Evolutionary conservation across 2,329 filamentous ascomycete species (phyloP).

Genomic region (Elsinoe batatas): DNA sequence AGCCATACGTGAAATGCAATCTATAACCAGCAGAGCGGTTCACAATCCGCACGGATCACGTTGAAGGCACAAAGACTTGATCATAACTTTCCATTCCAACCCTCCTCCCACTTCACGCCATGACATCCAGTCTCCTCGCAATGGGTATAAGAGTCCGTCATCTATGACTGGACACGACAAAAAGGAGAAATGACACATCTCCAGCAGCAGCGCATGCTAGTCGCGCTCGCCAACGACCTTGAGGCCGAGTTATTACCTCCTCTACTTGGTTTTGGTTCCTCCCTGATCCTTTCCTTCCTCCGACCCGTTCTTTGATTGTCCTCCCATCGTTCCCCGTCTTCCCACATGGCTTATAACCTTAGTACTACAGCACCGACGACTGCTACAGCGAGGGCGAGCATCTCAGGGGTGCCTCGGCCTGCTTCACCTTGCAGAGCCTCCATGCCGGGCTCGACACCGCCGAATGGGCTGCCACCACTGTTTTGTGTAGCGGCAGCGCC

Average conservation of each 20-base stretch:
- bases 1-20: no score
- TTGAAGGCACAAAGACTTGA: neutral
- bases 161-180: neutral
- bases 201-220: neutral
- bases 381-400: neutral
- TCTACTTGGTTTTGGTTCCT: neutral
- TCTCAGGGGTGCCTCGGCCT: neutral
- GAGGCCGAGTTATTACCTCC: constrained; percentile 2
- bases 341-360: neutral
- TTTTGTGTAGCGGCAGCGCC: constrained; percentile 17
- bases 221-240: neutral
- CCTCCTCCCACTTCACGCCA: neutral
- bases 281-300: neutral
- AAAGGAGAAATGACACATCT: neutral
- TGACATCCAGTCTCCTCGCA: neutral
- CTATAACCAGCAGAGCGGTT: no score
- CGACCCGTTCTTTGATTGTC: neutral
- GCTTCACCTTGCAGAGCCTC: neutral
- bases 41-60: no score
- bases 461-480: constrained; percentile 39
- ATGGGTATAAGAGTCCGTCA: constrained; percentile 6
- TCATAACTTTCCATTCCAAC: neutral
- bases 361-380: neutral
- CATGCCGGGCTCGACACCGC: constrained; percentile 18
- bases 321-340: neutral